Conservation (phyloP, 208 protist species). For the Crithidia fasciculata region DNA sequence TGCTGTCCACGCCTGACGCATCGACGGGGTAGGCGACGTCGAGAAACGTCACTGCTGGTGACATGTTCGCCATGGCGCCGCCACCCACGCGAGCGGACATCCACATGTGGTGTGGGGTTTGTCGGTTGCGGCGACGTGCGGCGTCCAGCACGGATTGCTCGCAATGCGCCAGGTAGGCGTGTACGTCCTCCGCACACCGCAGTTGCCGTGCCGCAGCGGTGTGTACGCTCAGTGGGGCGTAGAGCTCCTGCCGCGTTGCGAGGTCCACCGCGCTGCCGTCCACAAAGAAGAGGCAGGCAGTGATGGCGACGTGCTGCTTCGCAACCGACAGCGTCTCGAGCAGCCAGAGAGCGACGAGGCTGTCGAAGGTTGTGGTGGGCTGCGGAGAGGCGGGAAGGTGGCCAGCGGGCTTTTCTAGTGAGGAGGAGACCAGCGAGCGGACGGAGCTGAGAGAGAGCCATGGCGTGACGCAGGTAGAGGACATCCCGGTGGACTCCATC, state of each 20-base stretch:
- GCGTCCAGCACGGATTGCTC: conserved; percentile 4
- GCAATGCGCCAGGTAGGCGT: conserved; percentile 9
- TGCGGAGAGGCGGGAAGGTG: background rate
- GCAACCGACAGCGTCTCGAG: background rate
- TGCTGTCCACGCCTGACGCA: background rate
- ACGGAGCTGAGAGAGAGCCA: background rate
- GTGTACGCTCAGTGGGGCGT: background rate
- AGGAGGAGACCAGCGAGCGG: conserved; percentile 1
- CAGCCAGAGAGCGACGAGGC: conserved; percentile 28
- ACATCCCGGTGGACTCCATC: background rate
- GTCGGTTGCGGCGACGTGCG: background rate
- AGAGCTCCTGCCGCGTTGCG: background rate
- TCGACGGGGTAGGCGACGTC: conserved; percentile 15
- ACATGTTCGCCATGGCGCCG: background rate
- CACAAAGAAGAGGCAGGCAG: conserved; percentile 13
- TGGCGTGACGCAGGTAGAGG: background rate
- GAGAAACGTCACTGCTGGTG: conserved; percentile 14
- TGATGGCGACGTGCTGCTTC: background rate
- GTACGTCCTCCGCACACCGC: conserved; percentile 8
- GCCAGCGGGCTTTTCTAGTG: background rate
- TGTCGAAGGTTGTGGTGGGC: conserved; percentile 3
- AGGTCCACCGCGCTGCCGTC: conserved; percentile 23
- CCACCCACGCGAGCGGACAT: conserved; percentile 6
- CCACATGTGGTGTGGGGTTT: conserved; percentile 26
- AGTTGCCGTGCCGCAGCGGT: background rate